Percentiles rank a stretch among this genome's conserved stretches.
Conservation (phyloP, 1,284 basidiomycete species). For the Tausonia pullulans region DNA sequence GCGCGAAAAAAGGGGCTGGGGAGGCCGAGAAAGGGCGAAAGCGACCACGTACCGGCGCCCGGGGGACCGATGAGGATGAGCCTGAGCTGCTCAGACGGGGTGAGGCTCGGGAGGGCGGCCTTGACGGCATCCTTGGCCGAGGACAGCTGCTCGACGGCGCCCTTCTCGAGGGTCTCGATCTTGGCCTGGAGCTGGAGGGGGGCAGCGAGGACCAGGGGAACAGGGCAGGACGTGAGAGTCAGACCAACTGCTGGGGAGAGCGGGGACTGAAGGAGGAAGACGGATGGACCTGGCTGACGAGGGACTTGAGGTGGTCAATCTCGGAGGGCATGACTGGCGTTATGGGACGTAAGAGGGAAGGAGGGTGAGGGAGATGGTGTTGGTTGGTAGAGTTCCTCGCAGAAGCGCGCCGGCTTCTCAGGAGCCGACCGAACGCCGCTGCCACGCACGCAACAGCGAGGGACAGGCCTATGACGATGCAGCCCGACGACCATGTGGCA, state of each 20-base stretch:
- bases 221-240: not conserved
- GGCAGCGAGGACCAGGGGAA: not conserved
- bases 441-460: too few species aligned
- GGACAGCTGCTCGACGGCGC: slow-evolving; percentile 41
- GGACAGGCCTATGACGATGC: too few species aligned
- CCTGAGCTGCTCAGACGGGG: slow-evolving; percentile 67
- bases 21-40: not conserved
- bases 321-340: slow-evolving; percentile 7
- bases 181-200: slow-evolving; percentile 51
- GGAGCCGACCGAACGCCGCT: too few species aligned
- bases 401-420: too few species aligned
- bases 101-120: slow-evolving; percentile 28
- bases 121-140: slow-evolving; percentile 34
- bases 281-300: slow-evolving; percentile 14
- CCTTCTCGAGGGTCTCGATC: slow-evolving; percentile 58
- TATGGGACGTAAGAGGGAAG: not conserved
- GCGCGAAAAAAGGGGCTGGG: not conserved
- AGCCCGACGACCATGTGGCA: too few species aligned
- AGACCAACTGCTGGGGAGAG: not conserved
- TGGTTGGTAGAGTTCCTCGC: too few species aligned
- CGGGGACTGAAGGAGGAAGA: not conserved
- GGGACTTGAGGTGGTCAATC: slow-evolving; percentile 16
- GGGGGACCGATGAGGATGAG: slow-evolving; percentile 93
- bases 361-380: not conserved
- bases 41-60: slow-evolving; percentile 64